Evolutionary conservation across 306 rosid genomes (phyloP).

Genomic region (Datisca glomerata): DNA sequence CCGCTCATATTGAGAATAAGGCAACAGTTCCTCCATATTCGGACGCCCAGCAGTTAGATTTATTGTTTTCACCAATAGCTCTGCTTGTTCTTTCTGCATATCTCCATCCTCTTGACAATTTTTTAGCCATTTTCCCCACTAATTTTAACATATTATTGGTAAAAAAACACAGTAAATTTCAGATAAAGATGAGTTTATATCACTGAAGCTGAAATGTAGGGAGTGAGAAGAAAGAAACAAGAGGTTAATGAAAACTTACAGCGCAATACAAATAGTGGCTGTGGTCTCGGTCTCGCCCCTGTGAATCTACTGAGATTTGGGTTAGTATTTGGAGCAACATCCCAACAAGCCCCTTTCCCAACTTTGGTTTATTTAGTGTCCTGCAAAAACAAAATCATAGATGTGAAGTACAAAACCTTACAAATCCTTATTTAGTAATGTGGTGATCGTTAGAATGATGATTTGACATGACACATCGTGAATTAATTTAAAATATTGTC

Average conservation of each 20-base stretch:
- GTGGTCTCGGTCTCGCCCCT: conserved; percentile 51
- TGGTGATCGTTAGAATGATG: not conserved
- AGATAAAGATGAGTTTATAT: not conserved
- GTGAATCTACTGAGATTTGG: conserved; percentile 48
- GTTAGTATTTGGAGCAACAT: conserved; percentile 44
- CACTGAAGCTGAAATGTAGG: not conserved
- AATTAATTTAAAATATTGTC: not conserved
- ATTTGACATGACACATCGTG: not conserved
- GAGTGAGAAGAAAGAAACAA: not conserved
- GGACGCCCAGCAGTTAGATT: conserved; percentile 43
- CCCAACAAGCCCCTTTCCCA: conserved; percentile 34
- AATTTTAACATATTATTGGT: too few relatives aligned
- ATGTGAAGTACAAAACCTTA: not conserved
- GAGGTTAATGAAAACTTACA: conserved; percentile 50
- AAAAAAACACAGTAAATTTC: not conserved
- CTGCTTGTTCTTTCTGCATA: conserved; percentile 44
- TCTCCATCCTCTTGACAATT: conserved; percentile 60
- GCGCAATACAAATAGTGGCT: conserved; percentile 33
- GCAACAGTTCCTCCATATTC: conserved; percentile 26
- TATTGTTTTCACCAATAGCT: conserved; percentile 51
- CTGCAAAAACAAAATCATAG: conserved; percentile 20
- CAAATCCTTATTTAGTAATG: not conserved
- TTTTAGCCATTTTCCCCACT: conserved; percentile 82
- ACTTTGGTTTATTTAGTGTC: conserved; percentile 27
- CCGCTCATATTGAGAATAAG: conserved; percentile 25